phyloP scores from a whole-genome alignment of 2,329 filamentous ascomycete species.

The Penicillium corylophilum region DNA sequence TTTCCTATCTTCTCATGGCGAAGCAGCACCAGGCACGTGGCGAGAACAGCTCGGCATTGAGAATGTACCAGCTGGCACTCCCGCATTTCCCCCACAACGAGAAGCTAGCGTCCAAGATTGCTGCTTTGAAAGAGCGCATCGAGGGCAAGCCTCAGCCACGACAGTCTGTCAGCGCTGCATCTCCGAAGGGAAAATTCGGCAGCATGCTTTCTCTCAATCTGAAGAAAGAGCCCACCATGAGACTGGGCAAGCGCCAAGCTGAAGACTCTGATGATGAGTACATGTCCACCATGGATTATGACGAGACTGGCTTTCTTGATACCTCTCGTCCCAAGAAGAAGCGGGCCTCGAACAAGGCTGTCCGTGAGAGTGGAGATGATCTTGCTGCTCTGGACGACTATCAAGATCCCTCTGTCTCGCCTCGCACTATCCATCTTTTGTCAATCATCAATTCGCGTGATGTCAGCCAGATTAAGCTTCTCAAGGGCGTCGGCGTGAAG shows the following conservation, averaged over 20 bases:
- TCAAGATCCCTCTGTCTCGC: conserved; percentile 32
- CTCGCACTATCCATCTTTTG: conserved; percentile 45
- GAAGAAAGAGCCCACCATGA: conserved; percentile 27
- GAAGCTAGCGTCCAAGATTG: conserved; percentile 64
- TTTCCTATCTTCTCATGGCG: conserved; percentile 85
- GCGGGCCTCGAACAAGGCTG: conserved; percentile 25
- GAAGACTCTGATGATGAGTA: conserved; percentile 36
- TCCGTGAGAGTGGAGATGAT: conserved; percentile 15
- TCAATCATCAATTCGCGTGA: conserved; percentile 49
- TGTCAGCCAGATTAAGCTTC: conserved; percentile 45
- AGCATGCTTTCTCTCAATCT: conserved; percentile 37
- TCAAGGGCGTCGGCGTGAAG: conserved; percentile 49
- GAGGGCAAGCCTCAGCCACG: conserved; percentile 25
- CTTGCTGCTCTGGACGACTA: conserved; percentile 19
- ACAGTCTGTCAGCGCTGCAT: conserved; percentile 13
- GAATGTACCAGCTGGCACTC: conserved; percentile 81
- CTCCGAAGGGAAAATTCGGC: conserved; percentile 26
- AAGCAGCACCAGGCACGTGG: conserved; percentile 85
- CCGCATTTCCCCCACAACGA: conserved; percentile 83
- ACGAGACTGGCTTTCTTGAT: conserved; percentile 30
- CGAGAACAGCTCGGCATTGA: conserved; percentile 73
- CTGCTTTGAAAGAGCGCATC: conserved; percentile 53
- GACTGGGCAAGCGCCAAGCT: conserved; percentile 29
- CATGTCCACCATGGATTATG: conserved; percentile 28
- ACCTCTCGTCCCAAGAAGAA: conserved; percentile 27